Conservation (phyloP, 805 yeast species). For the Kluyveromyces lactis region DNA sequence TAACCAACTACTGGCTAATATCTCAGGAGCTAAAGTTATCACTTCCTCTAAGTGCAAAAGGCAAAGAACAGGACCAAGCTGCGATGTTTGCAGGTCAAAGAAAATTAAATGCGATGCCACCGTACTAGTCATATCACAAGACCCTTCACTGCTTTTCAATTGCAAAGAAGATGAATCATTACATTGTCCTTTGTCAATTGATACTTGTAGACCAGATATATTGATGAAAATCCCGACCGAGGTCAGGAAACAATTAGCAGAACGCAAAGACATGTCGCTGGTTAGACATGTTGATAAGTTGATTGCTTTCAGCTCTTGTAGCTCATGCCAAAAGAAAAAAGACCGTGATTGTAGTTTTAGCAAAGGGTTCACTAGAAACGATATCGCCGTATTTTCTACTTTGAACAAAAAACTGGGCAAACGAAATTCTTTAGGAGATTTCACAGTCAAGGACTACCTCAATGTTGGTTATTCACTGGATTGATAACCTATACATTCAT, state of each 20-base stretch:
- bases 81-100: constrained; percentile 61
- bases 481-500: background rate
- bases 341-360: constrained; percentile 43
- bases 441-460: constrained; percentile 11
- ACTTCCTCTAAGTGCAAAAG: constrained; percentile 26
- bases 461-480: constrained; percentile 6
- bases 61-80: constrained; percentile 68
- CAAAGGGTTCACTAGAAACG: constrained; percentile 60
- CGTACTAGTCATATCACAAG: constrained; percentile 34
- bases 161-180: constrained; percentile 12
- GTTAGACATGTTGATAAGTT: constrained; percentile 26
- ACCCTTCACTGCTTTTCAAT: constrained; percentile 14
- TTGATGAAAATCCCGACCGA: constrained; percentile 5
- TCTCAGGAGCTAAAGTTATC: background rate
- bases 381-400: constrained; percentile 36
- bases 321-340: constrained; percentile 41
- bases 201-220: background rate
- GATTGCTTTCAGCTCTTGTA: constrained; percentile 47
- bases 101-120: constrained; percentile 71
- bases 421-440: constrained; percentile 8
- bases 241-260: background rate
- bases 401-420: constrained; percentile 18
- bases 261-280: constrained; percentile 5
- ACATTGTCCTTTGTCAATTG: constrained; percentile 14
- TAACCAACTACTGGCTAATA: background rate